Conservation (phyloP, 2,329 filamentous ascomycete species). For the Ceratocystis eucalypticola region DNA sequence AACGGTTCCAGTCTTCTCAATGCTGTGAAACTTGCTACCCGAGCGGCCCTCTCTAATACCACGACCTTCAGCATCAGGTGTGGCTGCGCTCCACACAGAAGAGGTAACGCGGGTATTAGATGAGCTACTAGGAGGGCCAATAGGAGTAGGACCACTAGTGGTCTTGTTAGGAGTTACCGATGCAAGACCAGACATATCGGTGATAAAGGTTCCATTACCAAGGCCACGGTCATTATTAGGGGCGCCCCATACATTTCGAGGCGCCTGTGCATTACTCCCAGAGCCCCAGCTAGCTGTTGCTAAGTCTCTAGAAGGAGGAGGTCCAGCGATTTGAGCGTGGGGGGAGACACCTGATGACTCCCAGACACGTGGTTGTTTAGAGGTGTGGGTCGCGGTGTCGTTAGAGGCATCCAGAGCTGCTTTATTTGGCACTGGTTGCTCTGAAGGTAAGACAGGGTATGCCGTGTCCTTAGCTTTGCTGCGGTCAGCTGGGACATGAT, state of each 20-base stretch:
- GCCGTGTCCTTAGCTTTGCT: not conserved
- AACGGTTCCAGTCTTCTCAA: not conserved
- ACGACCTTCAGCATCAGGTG: not conserved
- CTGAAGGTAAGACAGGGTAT: not conserved
- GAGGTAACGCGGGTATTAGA: not conserved
- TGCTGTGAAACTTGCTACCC: not conserved
- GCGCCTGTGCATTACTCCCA: conserved; percentile 29
- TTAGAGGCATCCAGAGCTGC: not conserved
- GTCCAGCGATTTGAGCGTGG: conserved; percentile 11
- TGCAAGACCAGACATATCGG: conserved; percentile 35
- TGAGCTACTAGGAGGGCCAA: conserved; percentile 27
- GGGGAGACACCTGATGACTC: conserved; percentile 12
- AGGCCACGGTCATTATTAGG: conserved; percentile 58
- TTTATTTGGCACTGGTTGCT: not conserved
- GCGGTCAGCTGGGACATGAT: not conserved
- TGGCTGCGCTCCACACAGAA: not conserved
- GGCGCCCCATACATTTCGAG: conserved; percentile 60
- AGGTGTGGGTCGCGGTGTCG: not conserved
- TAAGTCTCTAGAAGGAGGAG: conserved; percentile 13
- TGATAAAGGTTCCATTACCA: conserved; percentile 64
- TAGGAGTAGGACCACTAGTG: conserved; percentile 33
- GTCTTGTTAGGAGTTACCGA: conserved; percentile 21
- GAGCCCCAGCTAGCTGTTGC: conserved; percentile 30
- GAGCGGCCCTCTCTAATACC: not conserved
- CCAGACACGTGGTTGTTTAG: conserved; percentile 14